Base-by-base conservation (phyloP, 2,329 filamentous ascomycete genomes). In the Trichoderma polysporum region DNA sequence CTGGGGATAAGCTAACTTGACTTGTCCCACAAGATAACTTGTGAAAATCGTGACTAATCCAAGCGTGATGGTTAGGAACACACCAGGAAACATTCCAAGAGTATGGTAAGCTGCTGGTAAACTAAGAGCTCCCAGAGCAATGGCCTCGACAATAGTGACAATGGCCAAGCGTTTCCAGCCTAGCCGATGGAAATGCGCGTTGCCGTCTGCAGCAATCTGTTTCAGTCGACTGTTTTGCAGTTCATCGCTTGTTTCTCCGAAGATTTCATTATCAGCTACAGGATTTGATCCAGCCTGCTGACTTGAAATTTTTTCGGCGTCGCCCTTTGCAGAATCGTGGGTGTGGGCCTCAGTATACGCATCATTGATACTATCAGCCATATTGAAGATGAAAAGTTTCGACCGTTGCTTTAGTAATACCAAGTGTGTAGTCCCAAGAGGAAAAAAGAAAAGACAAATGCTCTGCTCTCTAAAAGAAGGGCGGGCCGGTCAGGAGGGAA, bases 141-240 rank as follows among this genome's bases (percentile, higher is more conserved):
- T 82, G 64, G 83, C 82, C 72, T 84, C 81, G 70, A 84, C 82
- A 65, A 84, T 82, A 56, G 83, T 78, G 37, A 84, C 79, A 22
- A 84, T 73, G 8, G 81, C 82, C 29, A 84, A 78, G 8, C 82
- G 81, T 73, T 84, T 84, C 82, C 82, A 84, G 63, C 82, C 82
- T 22, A 84, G 78, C 17, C 79, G 78, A 67, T 82, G 77, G 75
- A 84, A 84, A 56, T 81, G 78, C 8, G 78, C 79, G 57, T 76
- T 72, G 59, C 81, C 81, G 64, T 78, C 71, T 13, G 78, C 77
- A 17, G 75, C 76, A 69, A 79, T 82, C 31, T 79, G 75, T 72
- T 79, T 78, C 45, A 83, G 79, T 45, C 78, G 71, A 61, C 80
- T 78, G 49, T 72, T 73, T 45, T 74, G 68, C 57, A 74, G 53